These are phyloP conservation scores for Polyplosphaeria fusca DNA, from an alignment of 495 filamentous ascomycete species.

Conservation along the genomic window DNA sequence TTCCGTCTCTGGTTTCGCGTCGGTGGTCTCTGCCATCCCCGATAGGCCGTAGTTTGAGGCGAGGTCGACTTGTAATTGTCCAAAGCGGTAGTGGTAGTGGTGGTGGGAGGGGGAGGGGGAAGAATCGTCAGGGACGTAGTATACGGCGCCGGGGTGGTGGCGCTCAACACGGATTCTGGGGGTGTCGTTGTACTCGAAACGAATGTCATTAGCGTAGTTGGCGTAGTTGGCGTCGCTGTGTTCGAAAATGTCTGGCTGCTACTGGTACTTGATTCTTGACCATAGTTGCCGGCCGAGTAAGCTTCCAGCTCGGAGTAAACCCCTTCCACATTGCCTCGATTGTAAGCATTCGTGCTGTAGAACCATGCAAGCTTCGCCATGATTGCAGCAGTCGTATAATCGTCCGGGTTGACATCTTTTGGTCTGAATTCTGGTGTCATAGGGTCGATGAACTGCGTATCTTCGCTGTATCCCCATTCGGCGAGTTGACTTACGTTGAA, in stretches of 20 bases:
- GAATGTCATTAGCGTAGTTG: too few relatives aligned
- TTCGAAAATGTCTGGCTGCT: background rate
- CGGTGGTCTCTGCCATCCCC: too few relatives aligned
- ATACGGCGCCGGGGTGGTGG: too few relatives aligned
- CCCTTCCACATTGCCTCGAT: conserved; percentile 8
- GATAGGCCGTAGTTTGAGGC: too few relatives aligned
- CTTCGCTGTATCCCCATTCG: conserved; percentile 50
- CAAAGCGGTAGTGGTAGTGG: too few relatives aligned
- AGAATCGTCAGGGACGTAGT: too few relatives aligned
- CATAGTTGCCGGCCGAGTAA: background rate
- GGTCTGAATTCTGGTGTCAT: conserved; percentile 35
- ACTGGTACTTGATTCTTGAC: too few relatives aligned
- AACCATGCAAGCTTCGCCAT: conserved; percentile 26
- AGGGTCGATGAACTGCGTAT: conserved; percentile 43
- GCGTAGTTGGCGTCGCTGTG: background rate
- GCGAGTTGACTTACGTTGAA: conserved; percentile 53
- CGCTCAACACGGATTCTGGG: too few relatives aligned
- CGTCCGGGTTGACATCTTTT: conserved; percentile 5
- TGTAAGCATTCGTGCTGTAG: conserved; percentile 24
- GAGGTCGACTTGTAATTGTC: too few relatives aligned
- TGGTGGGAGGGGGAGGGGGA: too few relatives aligned
- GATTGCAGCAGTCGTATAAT: conserved; percentile 24
- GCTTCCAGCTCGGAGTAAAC: conserved; percentile 18
- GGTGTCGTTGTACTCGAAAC: too few relatives aligned
- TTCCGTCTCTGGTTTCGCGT: too few relatives aligned